Conservation (phyloP, 495 filamentous ascomycete species). For the Pseudotulostoma volvatum region DNA sequence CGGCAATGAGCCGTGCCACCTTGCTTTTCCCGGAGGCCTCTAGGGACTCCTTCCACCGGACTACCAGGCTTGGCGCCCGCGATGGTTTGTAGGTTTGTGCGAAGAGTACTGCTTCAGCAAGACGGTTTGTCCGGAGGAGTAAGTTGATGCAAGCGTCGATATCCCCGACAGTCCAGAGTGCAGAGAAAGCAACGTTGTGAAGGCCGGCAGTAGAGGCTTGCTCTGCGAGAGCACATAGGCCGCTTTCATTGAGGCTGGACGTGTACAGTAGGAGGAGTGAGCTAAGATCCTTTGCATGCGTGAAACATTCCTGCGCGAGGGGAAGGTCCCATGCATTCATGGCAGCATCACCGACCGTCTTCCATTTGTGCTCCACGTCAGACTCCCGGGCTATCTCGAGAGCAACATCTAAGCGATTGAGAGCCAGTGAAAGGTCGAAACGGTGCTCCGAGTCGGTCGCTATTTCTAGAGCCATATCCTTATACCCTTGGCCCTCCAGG, state of each 20-base stretch:
- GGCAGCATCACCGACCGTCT: slow-evolving; percentile 84
- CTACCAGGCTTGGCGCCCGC: slow-evolving; percentile 47
- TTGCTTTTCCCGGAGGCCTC: slow-evolving; percentile 70
- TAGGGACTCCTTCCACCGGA: slow-evolving; percentile 62
- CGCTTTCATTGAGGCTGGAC: slow-evolving; percentile 57
- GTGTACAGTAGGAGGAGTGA: slow-evolving; percentile 77
- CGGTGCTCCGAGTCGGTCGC: slow-evolving; percentile 92
- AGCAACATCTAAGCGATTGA: slow-evolving; percentile 71
- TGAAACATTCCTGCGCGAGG: slow-evolving; percentile 86
- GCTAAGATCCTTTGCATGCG: slow-evolving; percentile 73
- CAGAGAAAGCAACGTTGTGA: slow-evolving; percentile 84
- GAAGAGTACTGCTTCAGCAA: slow-evolving; percentile 77
- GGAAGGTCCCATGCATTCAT: slow-evolving; percentile 70
- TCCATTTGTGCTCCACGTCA: slow-evolving; percentile 93
- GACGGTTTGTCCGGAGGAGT: slow-evolving; percentile 56
- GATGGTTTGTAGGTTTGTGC: slow-evolving; percentile 89
- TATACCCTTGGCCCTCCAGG: slow-evolving; percentile 92
- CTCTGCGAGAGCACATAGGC: slow-evolving; percentile 50
- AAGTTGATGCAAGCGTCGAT: slow-evolving; percentile 67
- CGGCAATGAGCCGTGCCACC: slow-evolving; percentile 62
- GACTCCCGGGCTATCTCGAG: slow-evolving; percentile 68
- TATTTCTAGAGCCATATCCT: slow-evolving; percentile 88
- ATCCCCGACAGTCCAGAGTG: slow-evolving; percentile 76
- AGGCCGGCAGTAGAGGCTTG: slow-evolving; percentile 61
- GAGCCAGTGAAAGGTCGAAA: slow-evolving; percentile 76